Evolutionary conservation across 1,139 yeast species (phyloP), one percentile per base, ranked within the genome.

Genomic region (Yamadazyma diddensiae): DNA sequence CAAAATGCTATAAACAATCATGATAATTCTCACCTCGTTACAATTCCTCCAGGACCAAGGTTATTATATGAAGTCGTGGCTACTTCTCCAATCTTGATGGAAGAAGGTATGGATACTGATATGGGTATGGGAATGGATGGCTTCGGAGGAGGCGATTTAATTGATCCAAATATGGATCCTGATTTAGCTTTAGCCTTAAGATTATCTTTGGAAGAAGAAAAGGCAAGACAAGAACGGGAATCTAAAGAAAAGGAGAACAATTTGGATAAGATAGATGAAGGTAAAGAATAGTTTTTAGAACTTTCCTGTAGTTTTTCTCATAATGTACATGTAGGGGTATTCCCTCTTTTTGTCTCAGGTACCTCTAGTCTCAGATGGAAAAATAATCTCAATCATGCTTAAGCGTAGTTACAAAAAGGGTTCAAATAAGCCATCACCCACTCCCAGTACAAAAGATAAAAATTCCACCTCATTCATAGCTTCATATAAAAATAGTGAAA

Each of bases 151-250:
- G 72, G 68, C 25, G 76, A 68, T 30, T 81, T 85, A 31, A 75
- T 82, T 24, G 97, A 92, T 59, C 94, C 96, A 18, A 80, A 82
- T 45, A 85, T 86, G 79, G 99, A 92, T 50, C 98, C 98, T 16
- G 98, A 94, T 59, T 77, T 92, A 53, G 98, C 97, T 1, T 73
- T 92, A 68, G 98, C 97, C 0, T 75, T 92, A 49, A 73, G 94
- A 51, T 74, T 85, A 61, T 83, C 94, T 3, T 67, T 85, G 42
- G 94, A 85, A 52, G 95, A 85, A 52, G 94, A 84, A 50, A 79
- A 78, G 51, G 75, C 82, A 23, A 72, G 94, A 55, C 92, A 82
- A 52, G 90, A 81, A 46, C 65, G 79, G 47, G 79, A 74, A 57
- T 63, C 68, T 2, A 55, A 57, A 2, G 69, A 62, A 42, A 45